Evolutionary conservation across 768 basidiomycete genomes (phyloP).

Genomic region (Rhodotorula kratochvilovae): DNA sequence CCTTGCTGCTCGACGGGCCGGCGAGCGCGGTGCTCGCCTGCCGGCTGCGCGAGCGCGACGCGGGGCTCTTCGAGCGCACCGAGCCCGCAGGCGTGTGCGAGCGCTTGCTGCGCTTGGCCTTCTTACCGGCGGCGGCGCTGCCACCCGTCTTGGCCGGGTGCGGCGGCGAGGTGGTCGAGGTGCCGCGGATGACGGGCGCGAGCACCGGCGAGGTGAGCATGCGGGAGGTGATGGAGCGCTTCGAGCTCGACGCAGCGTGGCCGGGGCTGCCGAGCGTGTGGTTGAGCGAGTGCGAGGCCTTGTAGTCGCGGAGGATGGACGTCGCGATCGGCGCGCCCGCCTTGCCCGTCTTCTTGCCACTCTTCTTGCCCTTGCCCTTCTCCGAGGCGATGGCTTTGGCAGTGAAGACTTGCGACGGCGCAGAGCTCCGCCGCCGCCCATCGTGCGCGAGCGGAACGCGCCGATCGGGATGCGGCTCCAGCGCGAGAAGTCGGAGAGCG

Average conservation of each 20-base stretch:
- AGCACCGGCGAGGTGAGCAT: slow-evolving; percentile 33
- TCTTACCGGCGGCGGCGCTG: background rate
- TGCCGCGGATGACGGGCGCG: slow-evolving; percentile 5
- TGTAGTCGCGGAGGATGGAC: slow-evolving; percentile 28
- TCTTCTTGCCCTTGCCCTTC: background rate
- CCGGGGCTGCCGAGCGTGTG: slow-evolving; percentile 23
- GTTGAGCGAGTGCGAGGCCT: slow-evolving; percentile 11
- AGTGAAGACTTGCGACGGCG: slow-evolving; percentile 24
- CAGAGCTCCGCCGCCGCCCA: slow-evolving; percentile 1
- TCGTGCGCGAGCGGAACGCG: slow-evolving; percentile 39
- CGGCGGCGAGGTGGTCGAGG: background rate
- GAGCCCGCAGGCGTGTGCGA: background rate
- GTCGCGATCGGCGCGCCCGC: slow-evolving; percentile 4
- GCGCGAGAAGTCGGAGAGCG: slow-evolving; percentile 37
- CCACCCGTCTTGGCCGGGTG: background rate
- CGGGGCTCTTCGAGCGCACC: background rate
- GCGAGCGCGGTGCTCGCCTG: background rate
- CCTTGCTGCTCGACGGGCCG: background rate
- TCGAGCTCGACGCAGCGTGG: background rate
- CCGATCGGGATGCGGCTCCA: slow-evolving; percentile 43
- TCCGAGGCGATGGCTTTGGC: slow-evolving; percentile 27
- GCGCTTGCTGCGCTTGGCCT: slow-evolving; percentile 12
- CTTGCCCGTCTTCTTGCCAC: background rate
- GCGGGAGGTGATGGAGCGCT: slow-evolving; percentile 13
- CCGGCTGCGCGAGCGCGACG: background rate